These are phyloP conservation scores for Extremus antarcticus DNA, from an alignment of 495 filamentous ascomycete species.

Conservation along the genomic window DNA sequence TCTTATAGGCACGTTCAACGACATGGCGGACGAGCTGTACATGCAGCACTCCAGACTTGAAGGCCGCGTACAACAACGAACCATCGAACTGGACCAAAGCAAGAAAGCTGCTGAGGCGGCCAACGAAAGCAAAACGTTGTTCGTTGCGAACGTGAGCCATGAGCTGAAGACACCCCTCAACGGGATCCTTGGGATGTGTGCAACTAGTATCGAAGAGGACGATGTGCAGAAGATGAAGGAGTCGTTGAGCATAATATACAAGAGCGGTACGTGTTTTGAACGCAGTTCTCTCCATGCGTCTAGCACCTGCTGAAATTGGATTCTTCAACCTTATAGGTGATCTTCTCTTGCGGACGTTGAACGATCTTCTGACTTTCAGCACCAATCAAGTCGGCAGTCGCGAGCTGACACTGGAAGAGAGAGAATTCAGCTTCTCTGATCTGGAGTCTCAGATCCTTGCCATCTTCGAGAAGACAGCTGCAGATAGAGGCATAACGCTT, in stretches of 20 bases:
- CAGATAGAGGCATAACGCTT: conserved; percentile 61
- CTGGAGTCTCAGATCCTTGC: conserved; percentile 64
- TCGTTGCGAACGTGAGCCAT: conserved; percentile 9
- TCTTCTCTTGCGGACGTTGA: conserved; percentile 67
- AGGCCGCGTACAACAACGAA: conserved; percentile 69
- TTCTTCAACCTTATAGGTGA: conserved; percentile 83
- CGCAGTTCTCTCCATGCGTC: no score
- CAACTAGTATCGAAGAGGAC: conserved; percentile 79
- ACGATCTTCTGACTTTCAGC: conserved; percentile 78
- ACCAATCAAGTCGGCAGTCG: conserved; percentile 74
- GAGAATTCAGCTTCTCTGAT: conserved; percentile 67
- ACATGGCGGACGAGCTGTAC: conserved; percentile 78
- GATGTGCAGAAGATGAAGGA: conserved; percentile 65
- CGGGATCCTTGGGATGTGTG: conserved; percentile 50
- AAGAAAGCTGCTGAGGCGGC: conserved; percentile 49
- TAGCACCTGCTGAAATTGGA: no score
- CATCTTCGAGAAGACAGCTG: conserved; percentile 80
- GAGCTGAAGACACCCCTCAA: conserved; percentile 12
- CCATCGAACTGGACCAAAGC: conserved; percentile 67
- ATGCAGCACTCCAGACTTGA: conserved; percentile 74
- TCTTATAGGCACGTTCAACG: conserved; percentile 74
- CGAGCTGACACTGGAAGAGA: conserved; percentile 65
- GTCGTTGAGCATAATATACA: conserved; percentile 37
- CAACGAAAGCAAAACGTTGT: conserved; percentile 11
- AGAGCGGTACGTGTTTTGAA: no score